Base-by-base conservation (phyloP, 345 rosid species). In the Lepidium sativum region DNA sequence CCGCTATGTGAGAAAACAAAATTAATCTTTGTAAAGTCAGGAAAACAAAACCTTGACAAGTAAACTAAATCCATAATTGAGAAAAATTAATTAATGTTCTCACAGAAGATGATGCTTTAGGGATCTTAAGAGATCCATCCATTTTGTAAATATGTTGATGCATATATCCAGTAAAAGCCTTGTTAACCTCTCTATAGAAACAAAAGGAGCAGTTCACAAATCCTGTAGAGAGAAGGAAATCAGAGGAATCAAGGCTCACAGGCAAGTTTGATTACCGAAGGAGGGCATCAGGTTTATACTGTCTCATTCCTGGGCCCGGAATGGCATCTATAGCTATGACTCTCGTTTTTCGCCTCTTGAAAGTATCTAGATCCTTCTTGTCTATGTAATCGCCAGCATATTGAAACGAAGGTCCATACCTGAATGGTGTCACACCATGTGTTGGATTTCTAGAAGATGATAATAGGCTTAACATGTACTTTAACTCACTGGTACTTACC, bases 241-340 rank as follows among this genome's bases (percentile, higher is more conserved):
- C 29, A 25, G 27, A 8, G 8, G 21, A 50, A 43, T 1, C 14
- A 10, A 20, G 23, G 4, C 10, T 48, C 42, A 20, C 32, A 50
- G 37, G 9, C 25, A 67, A 47, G 21, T 9, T 20, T 54, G 61
- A 77, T 54, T 80, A 88, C 98, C 96, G 81, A 31, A 89, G 53
- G 9, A 92, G 84, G 65, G 51, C 76, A 44, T 78, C 55, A 15
- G 50, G 67, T 50, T 71, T 63, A 60, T 77, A 89, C 67, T 92
- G 97, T 53, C 32, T 80, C 77, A 32, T 74, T 39, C 85, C 78
- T 47, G 96, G 91, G 15, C 33, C 11, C 68, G 80, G 75, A 21
- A 86, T 61, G 66, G 97, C 97, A 83, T 92, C 98, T 63, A 87
- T 85, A 33, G 97, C 97, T 57, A 89, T 63, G 23, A 87, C 82